These are phyloP conservation scores for Paraleonurus japonicus DNA, from an alignment of 257 asterid species.

Conservation along the genomic window DNA sequence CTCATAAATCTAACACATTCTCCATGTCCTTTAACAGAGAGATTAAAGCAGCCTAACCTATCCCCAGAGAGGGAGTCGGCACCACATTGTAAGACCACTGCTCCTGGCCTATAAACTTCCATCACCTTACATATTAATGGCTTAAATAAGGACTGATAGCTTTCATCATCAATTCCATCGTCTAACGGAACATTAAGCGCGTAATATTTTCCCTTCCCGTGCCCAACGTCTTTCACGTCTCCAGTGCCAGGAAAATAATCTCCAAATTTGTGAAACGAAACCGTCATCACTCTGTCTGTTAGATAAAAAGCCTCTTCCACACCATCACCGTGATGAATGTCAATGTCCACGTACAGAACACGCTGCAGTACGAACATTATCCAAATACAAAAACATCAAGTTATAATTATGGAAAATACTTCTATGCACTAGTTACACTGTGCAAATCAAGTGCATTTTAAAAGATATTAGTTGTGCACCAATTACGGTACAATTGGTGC, in stretches of 20 bases:
- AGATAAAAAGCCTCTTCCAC: slow-evolving; percentile 60
- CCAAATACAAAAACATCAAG: not conserved
- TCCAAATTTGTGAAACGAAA: slow-evolving; percentile 57
- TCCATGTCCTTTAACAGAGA: slow-evolving; percentile 57
- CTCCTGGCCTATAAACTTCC: slow-evolving; percentile 59
- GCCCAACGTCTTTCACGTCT: slow-evolving; percentile 42
- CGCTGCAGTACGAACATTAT: slow-evolving; percentile 36
- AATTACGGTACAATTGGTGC: too few species aligned
- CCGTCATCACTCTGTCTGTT: slow-evolving; percentile 60
- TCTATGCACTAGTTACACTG: too few species aligned
- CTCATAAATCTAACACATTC: slow-evolving; percentile 57
- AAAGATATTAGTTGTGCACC: too few species aligned
- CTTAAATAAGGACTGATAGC: slow-evolving; percentile 46
- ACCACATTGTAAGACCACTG: slow-evolving; percentile 56
- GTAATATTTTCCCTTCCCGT: slow-evolving; percentile 44
- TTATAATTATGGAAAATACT: too few species aligned
- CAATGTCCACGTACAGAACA: slow-evolving; percentile 55
- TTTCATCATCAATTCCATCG: slow-evolving; percentile 54
- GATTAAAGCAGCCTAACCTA: slow-evolving; percentile 50
- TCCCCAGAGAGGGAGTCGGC: slow-evolving; percentile 60
- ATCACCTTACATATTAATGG: slow-evolving; percentile 49
- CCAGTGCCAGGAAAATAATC: slow-evolving; percentile 67
- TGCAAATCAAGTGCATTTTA: too few species aligned
- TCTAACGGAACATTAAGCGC: slow-evolving; percentile 58
- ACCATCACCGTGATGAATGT: slow-evolving; percentile 65